These are phyloP conservation scores for Heimioporus retisporus DNA, from an alignment of 1,284 basidiomycete genomes.

Conservation along the genomic window DNA sequence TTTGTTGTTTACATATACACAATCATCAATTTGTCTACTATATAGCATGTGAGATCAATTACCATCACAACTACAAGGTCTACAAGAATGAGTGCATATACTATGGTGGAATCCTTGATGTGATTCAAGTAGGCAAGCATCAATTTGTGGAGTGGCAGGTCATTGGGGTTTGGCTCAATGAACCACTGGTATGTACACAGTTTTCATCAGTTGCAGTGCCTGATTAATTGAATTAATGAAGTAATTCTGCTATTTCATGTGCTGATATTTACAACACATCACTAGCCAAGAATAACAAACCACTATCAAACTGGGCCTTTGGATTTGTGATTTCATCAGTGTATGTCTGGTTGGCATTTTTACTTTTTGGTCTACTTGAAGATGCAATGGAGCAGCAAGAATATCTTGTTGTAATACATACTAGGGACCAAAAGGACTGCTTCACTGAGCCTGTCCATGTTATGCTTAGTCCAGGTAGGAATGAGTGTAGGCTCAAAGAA, in stretches of 20 bases:
- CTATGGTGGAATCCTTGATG: conserved; percentile 6
- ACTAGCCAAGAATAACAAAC: background rate
- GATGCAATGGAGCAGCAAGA: background rate
- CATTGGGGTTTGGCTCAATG: conserved; percentile 22
- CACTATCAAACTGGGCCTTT: background rate
- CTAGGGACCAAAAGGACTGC: conserved; percentile 6
- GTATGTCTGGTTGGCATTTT: conserved; percentile 15
- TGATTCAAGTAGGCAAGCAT: conserved; percentile 17
- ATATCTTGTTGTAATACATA: background rate
- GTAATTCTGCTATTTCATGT: conserved; percentile 3
- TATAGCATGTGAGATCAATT: conserved; percentile 15
- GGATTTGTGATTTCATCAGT: background rate
- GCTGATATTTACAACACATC: background rate
- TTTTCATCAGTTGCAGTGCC: too few species aligned
- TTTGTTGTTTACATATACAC: too few species aligned
- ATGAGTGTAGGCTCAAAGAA: too few species aligned
- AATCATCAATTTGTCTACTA: too few species aligned
- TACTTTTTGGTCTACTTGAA: conserved; percentile 11
- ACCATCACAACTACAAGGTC: conserved; percentile 15
- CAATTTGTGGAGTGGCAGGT: conserved; percentile 13
- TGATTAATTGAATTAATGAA: too few species aligned
- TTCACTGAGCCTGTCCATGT: conserved; percentile 31
- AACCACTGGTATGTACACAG: conserved; percentile 17
- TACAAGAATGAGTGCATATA: conserved; percentile 20
- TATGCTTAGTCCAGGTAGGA: too few species aligned